A percentile compares a stretch with the other conserved stretches of the same genome.
Evolutionary conservation across 2,329 filamentous ascomycete genomes (phyloP).

Genomic region (Diaporthe amygdali): DNA sequence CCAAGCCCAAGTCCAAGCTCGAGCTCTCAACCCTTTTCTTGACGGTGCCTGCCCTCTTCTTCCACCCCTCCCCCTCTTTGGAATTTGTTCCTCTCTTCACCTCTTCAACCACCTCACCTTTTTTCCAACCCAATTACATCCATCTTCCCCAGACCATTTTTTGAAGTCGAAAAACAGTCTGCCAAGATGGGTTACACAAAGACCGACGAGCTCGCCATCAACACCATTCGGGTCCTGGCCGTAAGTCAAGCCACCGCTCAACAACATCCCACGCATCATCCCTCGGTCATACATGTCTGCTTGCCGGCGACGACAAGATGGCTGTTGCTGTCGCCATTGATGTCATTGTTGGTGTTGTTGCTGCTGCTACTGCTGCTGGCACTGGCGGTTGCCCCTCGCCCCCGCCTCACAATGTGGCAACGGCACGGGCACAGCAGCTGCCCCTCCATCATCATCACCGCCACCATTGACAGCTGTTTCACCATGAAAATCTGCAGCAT

Average conservation of each 20-base stretch:
- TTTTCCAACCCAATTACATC: not conserved
- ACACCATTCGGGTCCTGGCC: slow-evolving; percentile 96
- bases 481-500: not conserved
- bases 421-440: not conserved
- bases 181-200: slow-evolving; percentile 85
- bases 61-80: slow-evolving; percentile 28
- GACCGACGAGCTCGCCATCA: slow-evolving; percentile 88
- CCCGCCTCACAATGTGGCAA: not conserved
- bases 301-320: too few relatives aligned
- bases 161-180: slow-evolving; percentile 39
- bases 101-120: slow-evolving; percentile 19
- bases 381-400: too few relatives aligned
- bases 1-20: not conserved
- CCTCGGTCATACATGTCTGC: too few relatives aligned
- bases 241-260: slow-evolving; percentile 65
- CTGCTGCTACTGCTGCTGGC: too few relatives aligned
- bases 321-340: too few relatives aligned
- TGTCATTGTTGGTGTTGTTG: too few relatives aligned
- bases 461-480: not conserved
- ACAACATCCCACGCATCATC: too few relatives aligned
- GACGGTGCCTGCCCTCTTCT: slow-evolving; percentile 5
- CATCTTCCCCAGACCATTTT: not conserved
- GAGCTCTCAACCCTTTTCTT: slow-evolving; percentile 6
- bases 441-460: slow-evolving; percentile 3
- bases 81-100: not conserved